These are phyloP conservation scores for Phytopythium montanum DNA, from an alignment of 352 stramenopile species.

Conservation along the genomic window DNA sequence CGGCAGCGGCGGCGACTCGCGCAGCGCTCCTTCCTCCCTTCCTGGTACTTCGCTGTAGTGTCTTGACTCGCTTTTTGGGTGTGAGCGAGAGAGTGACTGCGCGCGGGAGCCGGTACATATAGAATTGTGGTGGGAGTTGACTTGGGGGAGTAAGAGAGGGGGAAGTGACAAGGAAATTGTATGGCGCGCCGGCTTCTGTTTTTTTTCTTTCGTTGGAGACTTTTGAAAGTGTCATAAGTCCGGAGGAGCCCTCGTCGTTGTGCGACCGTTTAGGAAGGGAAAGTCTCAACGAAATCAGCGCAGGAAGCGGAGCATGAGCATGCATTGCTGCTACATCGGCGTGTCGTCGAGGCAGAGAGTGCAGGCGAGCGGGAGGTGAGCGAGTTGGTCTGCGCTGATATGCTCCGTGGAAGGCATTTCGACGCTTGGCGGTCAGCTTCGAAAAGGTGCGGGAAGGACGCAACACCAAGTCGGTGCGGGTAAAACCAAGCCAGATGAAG, in stretches of 20 bases:
- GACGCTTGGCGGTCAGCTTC: not conserved
- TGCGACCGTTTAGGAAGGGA: no score
- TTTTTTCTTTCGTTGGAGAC: not conserved
- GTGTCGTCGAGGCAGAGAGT: no score
- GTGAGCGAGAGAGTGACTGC: not conserved
- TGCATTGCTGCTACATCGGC: no score
- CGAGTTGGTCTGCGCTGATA: not conserved
- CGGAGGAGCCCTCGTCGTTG: no score
- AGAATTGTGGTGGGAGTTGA: not conserved
- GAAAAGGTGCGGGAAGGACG: not conserved
- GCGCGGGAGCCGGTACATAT: no score
- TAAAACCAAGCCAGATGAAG: not conserved
- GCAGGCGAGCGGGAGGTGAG: no score
- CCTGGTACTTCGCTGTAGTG: not conserved
- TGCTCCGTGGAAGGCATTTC: not conserved
- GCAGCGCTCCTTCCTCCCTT: not conserved
- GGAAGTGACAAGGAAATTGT: not conserved
- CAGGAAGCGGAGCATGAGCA: no score
- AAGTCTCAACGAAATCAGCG: no score
- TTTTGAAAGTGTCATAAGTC: constrained; percentile 1
- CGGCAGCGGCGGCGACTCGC: not conserved
- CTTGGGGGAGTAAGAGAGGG: not conserved
- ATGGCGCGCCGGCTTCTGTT: not conserved
- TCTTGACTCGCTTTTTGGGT: not conserved
- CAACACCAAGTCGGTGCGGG: not conserved